phyloP scores from a whole-genome alignment of 768 basidiomycete species.

The Artomyces pyxidatus region DNA sequence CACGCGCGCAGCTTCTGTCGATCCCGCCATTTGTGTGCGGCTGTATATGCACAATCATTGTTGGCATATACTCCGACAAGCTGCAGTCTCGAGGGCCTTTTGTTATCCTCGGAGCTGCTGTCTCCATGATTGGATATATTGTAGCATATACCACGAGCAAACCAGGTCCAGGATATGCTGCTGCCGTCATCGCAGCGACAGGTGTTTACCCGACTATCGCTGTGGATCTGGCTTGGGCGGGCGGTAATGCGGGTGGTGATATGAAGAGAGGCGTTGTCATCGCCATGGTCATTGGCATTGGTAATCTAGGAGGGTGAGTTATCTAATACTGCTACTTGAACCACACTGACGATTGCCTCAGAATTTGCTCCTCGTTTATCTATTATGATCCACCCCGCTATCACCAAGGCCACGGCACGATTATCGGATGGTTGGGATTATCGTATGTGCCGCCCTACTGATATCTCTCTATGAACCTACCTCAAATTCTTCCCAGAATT shows the following conservation, averaged over 20 bases:
- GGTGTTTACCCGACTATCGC: slow-evolving; percentile 46
- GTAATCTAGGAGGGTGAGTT: slow-evolving; percentile 45
- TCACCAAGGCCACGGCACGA: slow-evolving; percentile 31
- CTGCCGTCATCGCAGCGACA: slow-evolving; percentile 39
- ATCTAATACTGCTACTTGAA: slow-evolving; percentile 27
- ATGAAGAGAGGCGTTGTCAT: slow-evolving; percentile 42
- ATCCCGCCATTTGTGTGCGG: slow-evolving; percentile 28
- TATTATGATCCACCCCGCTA: slow-evolving; percentile 32
- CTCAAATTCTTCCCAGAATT: slow-evolving; percentile 27
- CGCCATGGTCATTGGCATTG: slow-evolving; percentile 46
- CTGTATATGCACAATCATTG: slow-evolving; percentile 21
- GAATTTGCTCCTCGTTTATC: slow-evolving; percentile 36
- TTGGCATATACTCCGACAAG: slow-evolving; percentile 28
- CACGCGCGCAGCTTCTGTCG: slow-evolving; percentile 31
- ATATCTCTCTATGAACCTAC: slow-evolving; percentile 7
- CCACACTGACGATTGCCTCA: slow-evolving; percentile 9
- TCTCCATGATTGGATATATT: slow-evolving; percentile 45
- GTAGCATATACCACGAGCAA: slow-evolving; percentile 32
- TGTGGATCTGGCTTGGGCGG: slow-evolving; percentile 45
- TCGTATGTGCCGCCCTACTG: slow-evolving; percentile 1
- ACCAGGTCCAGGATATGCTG: slow-evolving; percentile 33
- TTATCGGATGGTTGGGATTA: slow-evolving; percentile 25
- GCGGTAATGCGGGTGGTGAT: slow-evolving; percentile 49
- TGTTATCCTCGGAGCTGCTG: slow-evolving; percentile 32
- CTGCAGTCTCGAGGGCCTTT: slow-evolving; percentile 39